Conservation (phyloP, 345 rosid genomes). For the Stellera chamaejasme region DNA sequence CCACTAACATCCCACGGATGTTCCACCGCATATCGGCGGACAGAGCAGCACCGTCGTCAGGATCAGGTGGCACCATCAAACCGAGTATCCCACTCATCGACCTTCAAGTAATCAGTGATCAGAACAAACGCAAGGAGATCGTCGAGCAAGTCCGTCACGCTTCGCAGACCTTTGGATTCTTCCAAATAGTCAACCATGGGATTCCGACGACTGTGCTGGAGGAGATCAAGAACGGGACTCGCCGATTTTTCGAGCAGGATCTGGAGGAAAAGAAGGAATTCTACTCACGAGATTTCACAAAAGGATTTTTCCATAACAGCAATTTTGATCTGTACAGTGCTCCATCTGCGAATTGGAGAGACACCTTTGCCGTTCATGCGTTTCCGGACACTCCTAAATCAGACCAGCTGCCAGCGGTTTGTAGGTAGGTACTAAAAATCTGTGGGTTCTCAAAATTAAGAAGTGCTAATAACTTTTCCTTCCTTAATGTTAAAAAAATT, state of each 20-base stretch:
- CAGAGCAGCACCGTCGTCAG: neutral
- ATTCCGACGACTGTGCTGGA: slow-evolving; percentile 17
- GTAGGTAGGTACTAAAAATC: slow-evolving; percentile 30
- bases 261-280: slow-evolving; percentile 15
- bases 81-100: slow-evolving; percentile 32
- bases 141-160: slow-evolving; percentile 11
- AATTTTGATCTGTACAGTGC: slow-evolving; percentile 38
- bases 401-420: slow-evolving; percentile 28
- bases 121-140: neutral
- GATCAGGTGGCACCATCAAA: neutral
- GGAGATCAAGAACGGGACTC: slow-evolving; percentile 17
- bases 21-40: slow-evolving; percentile 13
- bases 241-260: slow-evolving; percentile 24
- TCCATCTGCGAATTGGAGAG: slow-evolving; percentile 35
- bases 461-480: too few relatives aligned
- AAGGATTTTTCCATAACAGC: slow-evolving; percentile 18
- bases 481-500: too few relatives aligned
- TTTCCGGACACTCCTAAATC: slow-evolving; percentile 30
- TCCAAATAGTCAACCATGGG: slow-evolving; percentile 31
- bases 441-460: too few relatives aligned
- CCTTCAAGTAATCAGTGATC: slow-evolving; percentile 12
- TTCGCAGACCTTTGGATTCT: slow-evolving; percentile 19
- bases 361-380: slow-evolving; percentile 20
- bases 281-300: slow-evolving; percentile 9
- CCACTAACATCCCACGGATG: slow-evolving; percentile 19